A percentile compares a stretch with the other conserved stretches of the same genome.
These are phyloP conservation scores for Cornus controversa DNA, from an alignment of 148 eudicot genomes.

Conservation along the genomic window DNA sequence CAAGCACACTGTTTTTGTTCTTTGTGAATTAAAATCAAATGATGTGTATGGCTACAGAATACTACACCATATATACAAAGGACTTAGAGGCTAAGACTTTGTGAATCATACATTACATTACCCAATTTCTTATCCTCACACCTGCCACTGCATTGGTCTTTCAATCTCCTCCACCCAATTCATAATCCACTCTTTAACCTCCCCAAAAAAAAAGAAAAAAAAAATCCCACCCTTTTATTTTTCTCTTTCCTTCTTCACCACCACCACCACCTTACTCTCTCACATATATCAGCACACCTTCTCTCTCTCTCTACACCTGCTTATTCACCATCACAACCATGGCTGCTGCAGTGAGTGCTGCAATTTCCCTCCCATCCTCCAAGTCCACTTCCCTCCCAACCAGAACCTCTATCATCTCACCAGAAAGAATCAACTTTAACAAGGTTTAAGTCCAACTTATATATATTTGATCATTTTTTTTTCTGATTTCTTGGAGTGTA, in stretches of 20 bases:
- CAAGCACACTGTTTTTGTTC: background rate
- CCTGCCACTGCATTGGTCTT: constrained; percentile 47
- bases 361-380: constrained; percentile 80
- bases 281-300: background rate
- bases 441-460: constrained; percentile 43
- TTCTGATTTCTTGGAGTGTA: background rate
- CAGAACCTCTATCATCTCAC: constrained; percentile 50
- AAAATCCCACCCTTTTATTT: background rate
- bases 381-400: constrained; percentile 57
- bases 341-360: constrained; percentile 95
- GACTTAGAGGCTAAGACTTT: background rate
- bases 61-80: background rate
- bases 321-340: constrained; percentile 31
- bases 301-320: constrained; percentile 4
- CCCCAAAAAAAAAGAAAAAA: background rate
- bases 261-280: background rate
- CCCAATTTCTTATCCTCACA: constrained; percentile 63
- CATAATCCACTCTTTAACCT: constrained; percentile 45
- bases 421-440: constrained; percentile 53
- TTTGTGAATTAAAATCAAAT: background rate
- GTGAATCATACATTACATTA: constrained; percentile 14
- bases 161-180: constrained; percentile 71
- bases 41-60: background rate
- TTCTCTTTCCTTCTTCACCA: background rate
- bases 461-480: background rate